Base-by-base conservation (phyloP, 179 eudicot species). In the Beta macrorhiza region DNA sequence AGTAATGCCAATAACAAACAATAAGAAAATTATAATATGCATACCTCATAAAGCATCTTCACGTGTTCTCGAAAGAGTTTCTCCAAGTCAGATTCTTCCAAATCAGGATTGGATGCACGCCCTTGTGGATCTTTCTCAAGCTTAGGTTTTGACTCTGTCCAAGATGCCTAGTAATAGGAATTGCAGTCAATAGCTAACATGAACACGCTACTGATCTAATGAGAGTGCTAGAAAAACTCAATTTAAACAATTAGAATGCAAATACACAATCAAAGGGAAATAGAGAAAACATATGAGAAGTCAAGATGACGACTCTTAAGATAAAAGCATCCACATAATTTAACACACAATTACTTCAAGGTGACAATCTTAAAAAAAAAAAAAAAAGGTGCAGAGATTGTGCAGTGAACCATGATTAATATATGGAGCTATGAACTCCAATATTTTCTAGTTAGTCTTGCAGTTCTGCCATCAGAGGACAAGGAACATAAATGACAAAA, bases 61-160 rank as follows among this genome's bases (percentile, higher is more conserved):
- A 91, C 90, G 84, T 97, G 98, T 52, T 97, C 98, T 49, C 99
- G 90, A 84, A 94, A 97, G 77, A 97, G 92, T 84, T 91, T 97
- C 89, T 93, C 98, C 80, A 91, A 80, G 82, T 97, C 98, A 77
- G 97, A 90, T 82, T 92, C 90, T 82, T 94, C 97, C 81, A 97
- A 89, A 77, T 92, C 91, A 64, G 91, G 88, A 84, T 90, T 94
- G 56, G 90, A 85, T 51, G 93, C 91, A 84, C 99, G 99, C 25
- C 93, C 87, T 91, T 97, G 99, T 72, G 98, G 97, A 88, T 97
- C 99, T 91, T 92, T 95, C 85, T 91, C 97, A 82, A 97, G 86
- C 82, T 92, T 97, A 47, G 91, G 83, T 81, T 89, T 97, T 77
- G 98, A 93, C 78, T 97, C 98, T 7, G 91, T 91, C 99, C 99